Evolutionary conservation across 805 yeast genomes (phyloP), one percentile per base, ranked within the genome.

Genomic region (Pichia pseudocactophila): DNA sequence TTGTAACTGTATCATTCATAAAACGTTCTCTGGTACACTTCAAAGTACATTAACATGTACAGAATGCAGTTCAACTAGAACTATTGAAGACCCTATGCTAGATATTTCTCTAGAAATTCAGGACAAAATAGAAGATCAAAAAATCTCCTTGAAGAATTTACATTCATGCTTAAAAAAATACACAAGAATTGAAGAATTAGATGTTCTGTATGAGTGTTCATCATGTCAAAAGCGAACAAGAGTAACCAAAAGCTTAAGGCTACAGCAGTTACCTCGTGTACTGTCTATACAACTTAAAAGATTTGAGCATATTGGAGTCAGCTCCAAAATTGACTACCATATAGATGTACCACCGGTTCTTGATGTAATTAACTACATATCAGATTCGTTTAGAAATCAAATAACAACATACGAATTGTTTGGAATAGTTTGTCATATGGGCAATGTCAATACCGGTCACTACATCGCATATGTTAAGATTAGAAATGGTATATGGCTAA

Each of bases 381-480:
- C 59, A 18, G 40, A 37, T 9, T 46, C 41, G 5, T 41, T 42
- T 15, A 15, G 16, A 11, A 9, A 18, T 3, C 40, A 33, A n/a
- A 20, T 16, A 12, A 30, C 36, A 9, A 62, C 77, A 2, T 90
- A 83, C 61, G 96, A 90, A 61, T 69, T 92, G 34, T 87, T 80
- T 62, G 96, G 90, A 2, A 76, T 89, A 27, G 82, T 92, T 9
- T 78, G 87, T 53, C 98, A 92, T 60, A 79, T 78, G 28, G 99
- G 99, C 1, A 80, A 90, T 16, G 92, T 90, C 7, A 87, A 87
- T 58, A 92, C 97, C 2, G 99, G 99, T 10, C 99, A 92, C 61
- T 92, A 92, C 59, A 73, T 89, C 12, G 81, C 92, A 15, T 71
- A 80, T 53, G 74, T 85, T 47, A 90, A 89, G 57, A 74, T 70